Evolutionary conservation across 768 basidiomycete genomes (phyloP), one percentile per base, ranked within the genome.

Genomic region (Suillus bovinus): DNA sequence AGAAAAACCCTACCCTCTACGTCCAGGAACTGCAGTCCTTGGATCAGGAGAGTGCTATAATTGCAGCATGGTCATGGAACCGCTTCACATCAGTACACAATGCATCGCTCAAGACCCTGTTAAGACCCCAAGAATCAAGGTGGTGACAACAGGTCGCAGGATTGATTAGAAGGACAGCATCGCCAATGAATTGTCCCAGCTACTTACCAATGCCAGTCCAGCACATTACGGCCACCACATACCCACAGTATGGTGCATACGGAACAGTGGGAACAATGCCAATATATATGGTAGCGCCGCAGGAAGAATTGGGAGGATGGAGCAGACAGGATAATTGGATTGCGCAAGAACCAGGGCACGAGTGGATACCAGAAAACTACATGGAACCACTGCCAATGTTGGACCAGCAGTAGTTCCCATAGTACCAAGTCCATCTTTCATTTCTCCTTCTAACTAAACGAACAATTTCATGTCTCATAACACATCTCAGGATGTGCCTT

Each of bases 321-420:
- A 3, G 17, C 2, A 22, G 42, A 6, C 56, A 34, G 2, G n/a
- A 20, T 1, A 44, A 6, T 2, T 44, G 42, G 42, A 10, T 6
- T 0, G 1, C 5, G 22, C 34, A 39, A 8, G 56, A 58, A 3
- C 4, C 9, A 14, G 17, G 17, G 5, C 17, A 42, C 4, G 39
- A 58, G 8, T 24, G 24, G 20, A 10, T 8, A 16, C 8, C 20
- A 22, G 59, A 60, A 60, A 60, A 60, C 17, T 22, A 24, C 11
- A 2, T 16, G 33, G 31, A 16, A 49, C 44, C 33, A 34, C 17
- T 17, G 24, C 44, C n/a, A 8, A n/a, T 4, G 17, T 9, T 16
- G 11, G 59, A 60, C 44, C 59, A 59, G 29, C 33, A 49, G 59
- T 59, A 59, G 46, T 24, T 17, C 59, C 27, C 41, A n/a, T 20